These are phyloP conservation scores for Vigna radiata DNA, from an alignment of 306 rosid genomes.

Conservation along the genomic window DNA sequence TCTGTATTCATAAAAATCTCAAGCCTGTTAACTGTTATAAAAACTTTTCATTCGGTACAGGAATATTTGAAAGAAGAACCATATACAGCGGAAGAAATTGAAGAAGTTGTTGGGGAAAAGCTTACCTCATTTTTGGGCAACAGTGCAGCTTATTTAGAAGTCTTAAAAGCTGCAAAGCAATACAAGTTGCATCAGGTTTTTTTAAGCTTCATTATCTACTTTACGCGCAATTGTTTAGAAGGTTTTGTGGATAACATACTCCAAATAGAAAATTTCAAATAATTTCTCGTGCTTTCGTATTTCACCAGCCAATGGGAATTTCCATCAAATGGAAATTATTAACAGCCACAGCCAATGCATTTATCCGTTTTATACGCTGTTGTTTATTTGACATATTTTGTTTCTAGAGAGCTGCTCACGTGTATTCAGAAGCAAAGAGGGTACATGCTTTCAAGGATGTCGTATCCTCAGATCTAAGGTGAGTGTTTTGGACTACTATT, in stretches of 20 bases:
- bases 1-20: slow-evolving; percentile 4
- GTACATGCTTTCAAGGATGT: slow-evolving; percentile 89
- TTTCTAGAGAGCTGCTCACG: slow-evolving; percentile 89
- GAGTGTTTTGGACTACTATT: slow-evolving; percentile 19
- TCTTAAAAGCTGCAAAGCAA: slow-evolving; percentile 77
- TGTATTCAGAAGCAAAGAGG: slow-evolving; percentile 96
- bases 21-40: slow-evolving; percentile 35
- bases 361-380: slow-evolving; percentile 20
- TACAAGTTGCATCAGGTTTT: slow-evolving; percentile 87
- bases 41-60: slow-evolving; percentile 50
- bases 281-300: slow-evolving; percentile 12
- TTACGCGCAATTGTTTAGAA: slow-evolving; percentile 9
- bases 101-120: slow-evolving; percentile 63
- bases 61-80: slow-evolving; percentile 93
- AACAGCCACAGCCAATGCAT: not conserved
- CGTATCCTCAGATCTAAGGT: slow-evolving; percentile 79
- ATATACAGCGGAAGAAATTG: slow-evolving; percentile 78
- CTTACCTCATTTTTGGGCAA: slow-evolving; percentile 62
- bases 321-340: not conserved
- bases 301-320: slow-evolving; percentile 31
- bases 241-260: slow-evolving; percentile 10
- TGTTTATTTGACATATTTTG: slow-evolving; percentile 40
- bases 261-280: slow-evolving; percentile 27
- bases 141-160: slow-evolving; percentile 80
- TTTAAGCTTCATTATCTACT: slow-evolving; percentile 10